Conservation (phyloP, 2,329 filamentous ascomycete genomes). For the Fusarium guadeloupense region DNA sequence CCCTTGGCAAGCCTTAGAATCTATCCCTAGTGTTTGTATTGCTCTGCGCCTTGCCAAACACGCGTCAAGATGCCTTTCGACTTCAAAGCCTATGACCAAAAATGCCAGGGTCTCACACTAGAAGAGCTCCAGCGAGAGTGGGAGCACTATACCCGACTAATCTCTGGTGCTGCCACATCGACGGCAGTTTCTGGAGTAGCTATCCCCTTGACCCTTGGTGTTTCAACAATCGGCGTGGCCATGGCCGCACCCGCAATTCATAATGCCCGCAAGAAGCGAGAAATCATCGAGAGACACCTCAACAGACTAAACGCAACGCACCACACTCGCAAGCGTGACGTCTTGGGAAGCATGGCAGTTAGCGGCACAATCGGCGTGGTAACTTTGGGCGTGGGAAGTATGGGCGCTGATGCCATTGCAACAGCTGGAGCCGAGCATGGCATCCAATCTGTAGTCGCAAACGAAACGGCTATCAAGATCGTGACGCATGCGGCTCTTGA, state of each 20-base stretch:
- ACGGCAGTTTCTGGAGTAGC: slow-evolving; percentile 53
- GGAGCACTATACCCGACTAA: slow-evolving; percentile 55
- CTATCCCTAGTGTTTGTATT: neutral
- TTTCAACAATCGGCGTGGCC: slow-evolving; percentile 52
- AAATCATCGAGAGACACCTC: slow-evolving; percentile 53
- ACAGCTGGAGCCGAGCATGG: slow-evolving; percentile 50
- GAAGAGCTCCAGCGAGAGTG: slow-evolving; percentile 53
- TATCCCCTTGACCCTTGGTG: slow-evolving; percentile 50
- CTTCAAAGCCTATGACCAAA: slow-evolving; percentile 52
- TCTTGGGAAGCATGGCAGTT: slow-evolving; percentile 51
- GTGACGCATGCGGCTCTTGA: slow-evolving; percentile 51
- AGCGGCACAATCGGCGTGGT: slow-evolving; percentile 50
- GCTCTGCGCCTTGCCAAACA: neutral
- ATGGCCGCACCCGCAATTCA: slow-evolving; percentile 52
- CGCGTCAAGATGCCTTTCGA: slow-evolving; percentile 50
- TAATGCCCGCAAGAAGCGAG: slow-evolving; percentile 54
- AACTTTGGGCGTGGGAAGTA: slow-evolving; percentile 49
- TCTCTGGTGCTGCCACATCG: slow-evolving; percentile 52
- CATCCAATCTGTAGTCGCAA: slow-evolving; percentile 39
- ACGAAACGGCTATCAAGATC: slow-evolving; percentile 49
- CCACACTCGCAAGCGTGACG: slow-evolving; percentile 53
- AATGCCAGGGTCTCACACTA: slow-evolving; percentile 49
- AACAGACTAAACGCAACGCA: slow-evolving; percentile 47
- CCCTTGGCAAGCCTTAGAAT: slow-evolving; percentile 1
- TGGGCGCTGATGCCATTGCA: slow-evolving; percentile 49